phyloP scores from a whole-genome alignment of 768 basidiomycete species.

The Galerina marginata region DNA sequence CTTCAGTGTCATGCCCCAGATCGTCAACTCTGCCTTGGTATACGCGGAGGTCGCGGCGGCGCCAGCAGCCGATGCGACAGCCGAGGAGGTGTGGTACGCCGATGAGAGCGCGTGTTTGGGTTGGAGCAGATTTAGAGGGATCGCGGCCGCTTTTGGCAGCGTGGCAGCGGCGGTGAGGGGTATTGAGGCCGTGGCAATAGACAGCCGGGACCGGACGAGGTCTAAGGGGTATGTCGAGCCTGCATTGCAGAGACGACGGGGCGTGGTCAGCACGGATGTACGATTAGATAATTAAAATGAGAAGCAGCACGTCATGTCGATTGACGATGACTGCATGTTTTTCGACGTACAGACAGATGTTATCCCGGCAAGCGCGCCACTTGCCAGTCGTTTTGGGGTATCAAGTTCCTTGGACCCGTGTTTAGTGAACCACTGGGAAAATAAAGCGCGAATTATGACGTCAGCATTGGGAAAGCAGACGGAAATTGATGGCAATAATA shows the following conservation, averaged over 20 bases:
- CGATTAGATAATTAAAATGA: conserved; percentile 1
- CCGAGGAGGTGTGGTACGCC: conserved; percentile 62
- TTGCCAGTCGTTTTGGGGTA: conserved; percentile 83
- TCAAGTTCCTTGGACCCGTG: conserved; percentile 79
- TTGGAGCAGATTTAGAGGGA: conserved; percentile 26
- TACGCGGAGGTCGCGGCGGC: conserved; percentile 39
- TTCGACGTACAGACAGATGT: conserved; percentile 82
- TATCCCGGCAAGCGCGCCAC: conserved; percentile 92
- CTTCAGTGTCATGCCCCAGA: conserved; percentile 89
- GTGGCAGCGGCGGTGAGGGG: conserved; percentile 34
- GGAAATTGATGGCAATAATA: not conserved
- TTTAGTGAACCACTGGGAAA: conserved; percentile 66
- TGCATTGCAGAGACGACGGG: conserved; percentile 27
- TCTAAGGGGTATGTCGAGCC: conserved; percentile 93
- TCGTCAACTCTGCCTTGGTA: conserved; percentile 62
- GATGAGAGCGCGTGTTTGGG: conserved; percentile 47
- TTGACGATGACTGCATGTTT: not conserved
- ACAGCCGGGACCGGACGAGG: conserved; percentile 89
- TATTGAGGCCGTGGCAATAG: conserved; percentile 87
- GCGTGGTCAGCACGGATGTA: conserved; percentile 1
- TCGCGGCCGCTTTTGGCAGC: conserved; percentile 25
- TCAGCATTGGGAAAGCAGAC: conserved; percentile 27
- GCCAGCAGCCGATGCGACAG: conserved; percentile 17
- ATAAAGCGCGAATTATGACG: conserved; percentile 28
- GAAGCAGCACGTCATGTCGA: not conserved